A percentile compares a stretch with the other conserved stretches of the same genome.
phyloP scores from a whole-genome alignment of 2,329 filamentous ascomycete species.

The Xylaria sp. region DNA sequence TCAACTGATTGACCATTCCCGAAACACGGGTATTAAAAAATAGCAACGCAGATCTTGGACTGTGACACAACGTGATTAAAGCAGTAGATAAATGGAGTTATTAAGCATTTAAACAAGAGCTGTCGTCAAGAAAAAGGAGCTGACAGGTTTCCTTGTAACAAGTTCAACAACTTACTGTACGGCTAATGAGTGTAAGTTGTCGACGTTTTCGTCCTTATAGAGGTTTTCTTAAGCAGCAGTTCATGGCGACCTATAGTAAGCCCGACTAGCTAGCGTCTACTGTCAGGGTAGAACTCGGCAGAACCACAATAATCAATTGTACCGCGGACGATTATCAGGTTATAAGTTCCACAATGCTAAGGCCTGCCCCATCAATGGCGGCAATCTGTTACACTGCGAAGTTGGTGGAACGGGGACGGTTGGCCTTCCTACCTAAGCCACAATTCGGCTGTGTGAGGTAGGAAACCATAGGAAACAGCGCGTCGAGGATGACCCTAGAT shows the following conservation, averaged over 20 bases:
- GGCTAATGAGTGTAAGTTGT: background rate
- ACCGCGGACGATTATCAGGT: conserved; percentile 13
- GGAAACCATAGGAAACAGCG: background rate
- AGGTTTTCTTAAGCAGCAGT: background rate
- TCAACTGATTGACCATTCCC: conserved; percentile 20
- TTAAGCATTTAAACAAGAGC: background rate
- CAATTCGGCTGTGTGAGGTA: background rate
- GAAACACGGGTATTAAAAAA: conserved; percentile 28
- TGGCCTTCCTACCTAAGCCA: background rate
- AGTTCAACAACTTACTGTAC: background rate
- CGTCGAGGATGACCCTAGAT: background rate
- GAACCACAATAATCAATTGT: background rate
- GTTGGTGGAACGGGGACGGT: background rate
- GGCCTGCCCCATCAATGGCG: background rate
- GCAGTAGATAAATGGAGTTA: no score
- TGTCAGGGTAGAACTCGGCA: background rate
- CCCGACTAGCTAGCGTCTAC: no score
- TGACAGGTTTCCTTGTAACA: background rate
- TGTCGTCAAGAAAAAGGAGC: background rate
- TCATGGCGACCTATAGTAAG: background rate
- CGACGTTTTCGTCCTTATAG: background rate
- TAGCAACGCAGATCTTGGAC: conserved; percentile 26
- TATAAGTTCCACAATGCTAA: conserved; percentile 15
- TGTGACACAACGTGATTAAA: conserved; percentile 5
- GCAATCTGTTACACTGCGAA: background rate